Conservation (phyloP, 2,329 filamentous ascomycete genomes). For the Thelonectria blattea region DNA sequence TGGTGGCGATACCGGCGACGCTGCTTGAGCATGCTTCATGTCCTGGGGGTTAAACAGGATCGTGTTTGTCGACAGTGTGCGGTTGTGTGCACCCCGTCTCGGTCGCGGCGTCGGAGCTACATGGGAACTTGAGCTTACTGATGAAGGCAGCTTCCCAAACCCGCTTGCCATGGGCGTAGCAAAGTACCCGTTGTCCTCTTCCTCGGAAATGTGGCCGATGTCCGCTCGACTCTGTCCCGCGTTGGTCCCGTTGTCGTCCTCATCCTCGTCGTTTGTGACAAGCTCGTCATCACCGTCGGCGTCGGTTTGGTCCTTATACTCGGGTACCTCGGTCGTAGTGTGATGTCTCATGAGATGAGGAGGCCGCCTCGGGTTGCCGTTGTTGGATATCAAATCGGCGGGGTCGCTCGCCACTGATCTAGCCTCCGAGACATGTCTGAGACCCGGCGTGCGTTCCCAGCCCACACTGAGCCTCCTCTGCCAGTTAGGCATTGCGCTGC, state of each 20-base stretch:
- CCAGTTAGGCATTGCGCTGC: slow-evolving; percentile 52
- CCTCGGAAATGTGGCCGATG: slow-evolving; percentile 40
- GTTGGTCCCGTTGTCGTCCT: slow-evolving; percentile 60
- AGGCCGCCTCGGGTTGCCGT: slow-evolving; percentile 44
- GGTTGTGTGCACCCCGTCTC: slow-evolving; percentile 62
- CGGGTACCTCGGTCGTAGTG: slow-evolving; percentile 39
- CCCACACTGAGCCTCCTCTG: slow-evolving; percentile 60
- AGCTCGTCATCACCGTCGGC: slow-evolving; percentile 90
- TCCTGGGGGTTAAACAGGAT: slow-evolving; percentile 80
- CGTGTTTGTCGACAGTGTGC: slow-evolving; percentile 81
- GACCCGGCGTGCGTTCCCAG: slow-evolving; percentile 54
- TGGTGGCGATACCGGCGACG: slow-evolving; percentile 52
- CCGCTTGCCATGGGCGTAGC: slow-evolving; percentile 55
- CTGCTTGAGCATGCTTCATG: slow-evolving; percentile 44
- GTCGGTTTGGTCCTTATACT: slow-evolving; percentile 71
- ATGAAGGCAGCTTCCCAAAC: slow-evolving; percentile 47
- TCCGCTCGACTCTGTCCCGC: slow-evolving; percentile 43
- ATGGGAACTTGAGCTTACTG: slow-evolving; percentile 40
- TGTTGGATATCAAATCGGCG: slow-evolving; percentile 65
- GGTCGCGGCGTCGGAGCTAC: slow-evolving; percentile 43
- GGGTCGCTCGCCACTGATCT: slow-evolving; percentile 69
- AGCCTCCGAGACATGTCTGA: slow-evolving; percentile 60
- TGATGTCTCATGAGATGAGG: slow-evolving; percentile 48
- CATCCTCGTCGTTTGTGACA: slow-evolving; percentile 79
- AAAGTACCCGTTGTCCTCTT: slow-evolving; percentile 60